These are phyloP conservation scores for Austroboletus eburneus DNA, from an alignment of 768 basidiomycete genomes.

Conservation along the genomic window DNA sequence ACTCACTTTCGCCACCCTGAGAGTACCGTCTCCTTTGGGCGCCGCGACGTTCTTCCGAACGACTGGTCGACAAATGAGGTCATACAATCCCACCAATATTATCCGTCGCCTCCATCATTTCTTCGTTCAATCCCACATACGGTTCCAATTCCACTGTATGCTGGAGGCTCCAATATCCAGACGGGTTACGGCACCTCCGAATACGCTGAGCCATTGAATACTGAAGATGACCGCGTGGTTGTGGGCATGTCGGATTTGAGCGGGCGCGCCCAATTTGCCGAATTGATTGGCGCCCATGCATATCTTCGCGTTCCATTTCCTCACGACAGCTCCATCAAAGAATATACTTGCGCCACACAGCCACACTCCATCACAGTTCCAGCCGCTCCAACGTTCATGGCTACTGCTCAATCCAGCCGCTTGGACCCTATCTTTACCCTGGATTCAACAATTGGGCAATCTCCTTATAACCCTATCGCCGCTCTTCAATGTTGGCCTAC, in stretches of 20 bases:
- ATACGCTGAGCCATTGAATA: not conserved
- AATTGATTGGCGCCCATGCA: constrained; percentile 4
- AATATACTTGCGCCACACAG: not conserved
- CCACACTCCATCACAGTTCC: constrained; percentile 4
- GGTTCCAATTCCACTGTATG: too few relatives aligned
- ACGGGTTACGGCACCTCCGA: too few relatives aligned
- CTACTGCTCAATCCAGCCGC: not conserved
- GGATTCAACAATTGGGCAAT: not conserved
- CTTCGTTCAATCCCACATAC: too few relatives aligned
- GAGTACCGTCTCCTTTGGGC: not conserved
- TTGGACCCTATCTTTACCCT: not conserved
- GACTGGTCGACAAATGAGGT: not conserved
- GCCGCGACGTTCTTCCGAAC: too few relatives aligned
- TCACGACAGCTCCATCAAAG: not conserved
- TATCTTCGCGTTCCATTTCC: not conserved
- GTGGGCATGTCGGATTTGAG: not conserved
- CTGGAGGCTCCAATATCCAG: too few relatives aligned
- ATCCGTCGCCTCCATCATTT: too few relatives aligned
- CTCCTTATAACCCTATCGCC: not conserved
- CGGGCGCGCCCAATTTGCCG: not conserved
- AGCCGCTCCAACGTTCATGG: constrained; percentile 1
- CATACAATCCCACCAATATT: too few relatives aligned
- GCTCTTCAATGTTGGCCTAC: not conserved
- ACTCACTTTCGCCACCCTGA: not conserved
- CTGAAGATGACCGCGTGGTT: too few relatives aligned